A percentile compares a stretch with the other conserved stretches of the same genome.
Conservation (phyloP, 208 protist species). For the Tetramitus jugosus region DNA sequence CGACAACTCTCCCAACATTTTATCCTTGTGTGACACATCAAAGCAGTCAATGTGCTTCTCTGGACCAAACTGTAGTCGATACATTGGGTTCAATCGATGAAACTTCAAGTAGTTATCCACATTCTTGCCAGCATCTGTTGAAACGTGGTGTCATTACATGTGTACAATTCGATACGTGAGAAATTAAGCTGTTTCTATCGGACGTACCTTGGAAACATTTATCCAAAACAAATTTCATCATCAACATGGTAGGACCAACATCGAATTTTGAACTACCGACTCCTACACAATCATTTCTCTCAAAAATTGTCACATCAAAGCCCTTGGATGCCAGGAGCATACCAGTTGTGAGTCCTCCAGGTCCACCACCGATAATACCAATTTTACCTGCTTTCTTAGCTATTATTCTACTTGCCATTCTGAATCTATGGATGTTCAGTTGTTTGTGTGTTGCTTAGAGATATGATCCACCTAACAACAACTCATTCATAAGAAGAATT, state of each 20-base stretch:
- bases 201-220: too few species aligned
- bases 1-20: background rate
- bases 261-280: background rate
- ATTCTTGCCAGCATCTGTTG: background rate
- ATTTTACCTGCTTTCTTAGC: background rate
- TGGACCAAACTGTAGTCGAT: background rate
- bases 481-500: too few species aligned
- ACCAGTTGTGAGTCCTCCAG: background rate
- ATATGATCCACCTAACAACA: too few species aligned
- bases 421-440: too few species aligned
- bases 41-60: background rate
- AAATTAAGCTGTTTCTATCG: too few species aligned
- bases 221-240: constrained; percentile 21
- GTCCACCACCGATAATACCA: constrained; percentile 14
- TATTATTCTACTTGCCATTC: too few species aligned
- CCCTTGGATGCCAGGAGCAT: constrained; percentile 2
- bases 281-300: background rate
- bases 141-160: too few species aligned
- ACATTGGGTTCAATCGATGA: background rate
- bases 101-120: background rate
- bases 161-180: too few species aligned
- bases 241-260: background rate
- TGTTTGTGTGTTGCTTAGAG: too few species aligned
- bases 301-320: background rate
- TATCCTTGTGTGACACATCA: background rate